Conservation (phyloP, 805 yeast genomes). For the Aciculoconidium aculeatum region DNA sequence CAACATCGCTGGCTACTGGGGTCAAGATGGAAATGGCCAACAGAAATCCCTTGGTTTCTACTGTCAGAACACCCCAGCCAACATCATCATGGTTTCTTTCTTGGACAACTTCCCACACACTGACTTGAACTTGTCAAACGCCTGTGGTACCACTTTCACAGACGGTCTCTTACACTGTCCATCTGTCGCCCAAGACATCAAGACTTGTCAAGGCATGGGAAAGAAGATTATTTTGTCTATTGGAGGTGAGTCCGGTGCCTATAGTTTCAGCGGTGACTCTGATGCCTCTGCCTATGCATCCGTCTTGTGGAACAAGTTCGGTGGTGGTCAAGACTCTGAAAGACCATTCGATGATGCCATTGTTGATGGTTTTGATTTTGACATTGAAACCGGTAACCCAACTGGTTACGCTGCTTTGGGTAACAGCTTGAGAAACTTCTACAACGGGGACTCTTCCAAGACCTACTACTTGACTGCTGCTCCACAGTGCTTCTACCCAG, state of each 20-base stretch:
- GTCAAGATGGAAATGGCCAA: too few species aligned
- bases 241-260: conserved; percentile 40
- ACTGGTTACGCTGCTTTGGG: too few species aligned
- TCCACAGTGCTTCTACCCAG: too few species aligned
- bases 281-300: conserved; percentile 22
- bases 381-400: too few species aligned
- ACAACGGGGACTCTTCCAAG: conserved; percentile 32
- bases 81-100: too few species aligned
- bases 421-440: conserved; percentile 17
- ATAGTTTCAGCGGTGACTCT: conserved; percentile 30
- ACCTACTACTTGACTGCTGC: conserved; percentile 56
- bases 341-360: too few species aligned
- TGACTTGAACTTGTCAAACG: conserved; percentile 12
- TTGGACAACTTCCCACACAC: conserved; percentile 1
- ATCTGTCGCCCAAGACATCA: neutral
- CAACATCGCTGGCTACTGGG: too few species aligned
- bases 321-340: too few species aligned
- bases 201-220: conserved; percentile 40
- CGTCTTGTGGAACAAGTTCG: too few species aligned
- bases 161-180: conserved; percentile 1
- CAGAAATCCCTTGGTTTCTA: too few species aligned
- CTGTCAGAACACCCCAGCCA: too few species aligned
- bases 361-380: too few species aligned
- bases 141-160: neutral
- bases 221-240: conserved; percentile 69